Evolutionary conservation across 2,329 filamentous ascomycete species (phyloP).

Genomic region (Gnomoniopsis sp.): DNA sequence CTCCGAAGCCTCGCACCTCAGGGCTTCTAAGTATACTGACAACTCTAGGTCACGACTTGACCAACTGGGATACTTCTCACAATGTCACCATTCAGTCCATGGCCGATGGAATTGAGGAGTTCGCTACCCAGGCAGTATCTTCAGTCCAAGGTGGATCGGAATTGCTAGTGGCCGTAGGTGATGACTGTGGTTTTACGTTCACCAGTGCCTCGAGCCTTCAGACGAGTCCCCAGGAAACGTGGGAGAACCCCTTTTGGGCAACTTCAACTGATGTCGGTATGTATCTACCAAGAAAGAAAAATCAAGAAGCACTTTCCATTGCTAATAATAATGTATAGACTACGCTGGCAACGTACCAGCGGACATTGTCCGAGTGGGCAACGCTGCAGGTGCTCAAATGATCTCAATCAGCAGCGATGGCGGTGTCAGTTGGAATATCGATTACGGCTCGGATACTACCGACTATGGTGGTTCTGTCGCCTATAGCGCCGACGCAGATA

Average conservation of each 20-base stretch:
- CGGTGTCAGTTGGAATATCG: constrained; percentile 45
- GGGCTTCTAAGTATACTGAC: no score
- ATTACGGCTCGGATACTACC: constrained; percentile 43
- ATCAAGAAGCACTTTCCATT: neutral
- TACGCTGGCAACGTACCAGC: constrained; percentile 43
- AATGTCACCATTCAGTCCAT: constrained; percentile 49
- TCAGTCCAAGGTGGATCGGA: constrained; percentile 48
- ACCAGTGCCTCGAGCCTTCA: constrained; percentile 32
- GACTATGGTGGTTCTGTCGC: constrained; percentile 44
- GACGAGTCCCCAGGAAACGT: constrained; percentile 40
- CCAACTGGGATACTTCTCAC: constrained; percentile 48
- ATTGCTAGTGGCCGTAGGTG: constrained; percentile 48
- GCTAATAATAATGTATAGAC: constrained; percentile 25
- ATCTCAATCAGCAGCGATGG: constrained; percentile 48
- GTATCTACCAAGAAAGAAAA: neutral
- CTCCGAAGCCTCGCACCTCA: no score
- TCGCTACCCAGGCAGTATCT: constrained; percentile 44
- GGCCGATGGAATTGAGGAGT: constrained; percentile 54
- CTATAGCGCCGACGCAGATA: constrained; percentile 48
- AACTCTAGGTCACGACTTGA: constrained; percentile 45
- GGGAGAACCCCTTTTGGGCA: constrained; percentile 45
- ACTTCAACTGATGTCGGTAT: constrained; percentile 38
- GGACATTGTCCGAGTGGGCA: constrained; percentile 49
- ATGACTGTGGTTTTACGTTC: constrained; percentile 52
- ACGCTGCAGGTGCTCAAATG: constrained; percentile 38